A percentile compares a stretch with the other conserved stretches of the same genome.
These are phyloP conservation scores for Pyrrhoderma lamaoense DNA, from an alignment of 1,284 basidiomycete genomes.

Conservation along the genomic window DNA sequence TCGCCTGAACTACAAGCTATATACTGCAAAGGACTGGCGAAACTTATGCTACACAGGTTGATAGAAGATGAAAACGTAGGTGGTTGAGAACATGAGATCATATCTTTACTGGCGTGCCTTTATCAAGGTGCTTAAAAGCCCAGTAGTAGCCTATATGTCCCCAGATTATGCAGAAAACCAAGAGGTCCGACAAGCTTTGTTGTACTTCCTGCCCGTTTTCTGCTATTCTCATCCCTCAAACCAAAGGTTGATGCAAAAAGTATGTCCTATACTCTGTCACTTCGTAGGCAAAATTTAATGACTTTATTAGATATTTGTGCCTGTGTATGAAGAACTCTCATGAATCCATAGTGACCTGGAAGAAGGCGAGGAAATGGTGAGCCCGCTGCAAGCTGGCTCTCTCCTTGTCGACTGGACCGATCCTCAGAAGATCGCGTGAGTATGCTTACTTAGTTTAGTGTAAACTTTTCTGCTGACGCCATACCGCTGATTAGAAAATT, in stretches of 20 bases:
- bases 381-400: conserved; percentile 72
- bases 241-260: conserved; percentile 74
- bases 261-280: conserved; percentile 29
- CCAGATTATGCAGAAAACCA: conserved; percentile 83
- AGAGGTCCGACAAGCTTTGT: conserved; percentile 85
- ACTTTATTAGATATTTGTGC: conserved; percentile 61
- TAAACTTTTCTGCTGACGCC: not conserved
- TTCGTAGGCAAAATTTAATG: conserved; percentile 4
- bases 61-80: conserved; percentile 64
- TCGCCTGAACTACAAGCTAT: conserved; percentile 72
- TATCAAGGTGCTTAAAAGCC: conserved; percentile 65
- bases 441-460: conserved; percentile 26
- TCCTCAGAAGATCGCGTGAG: conserved; percentile 72
- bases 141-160: conserved; percentile 82
- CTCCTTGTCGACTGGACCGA: conserved; percentile 94
- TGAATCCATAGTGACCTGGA: conserved; percentile 69
- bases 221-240: conserved; percentile 81
- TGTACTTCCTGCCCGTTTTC: conserved; percentile 95
- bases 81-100: not conserved
- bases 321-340: conserved; percentile 63
- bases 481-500: conserved; percentile 26
- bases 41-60: conserved; percentile 84
- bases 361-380: conserved; percentile 74
- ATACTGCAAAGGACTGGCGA: conserved; percentile 80
- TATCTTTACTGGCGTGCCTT: not conserved